Evolutionary conservation across 495 filamentous ascomycete species (phyloP), one percentile per base, ranked within the genome.

Genomic region (Hypoxylon fragiforme): DNA sequence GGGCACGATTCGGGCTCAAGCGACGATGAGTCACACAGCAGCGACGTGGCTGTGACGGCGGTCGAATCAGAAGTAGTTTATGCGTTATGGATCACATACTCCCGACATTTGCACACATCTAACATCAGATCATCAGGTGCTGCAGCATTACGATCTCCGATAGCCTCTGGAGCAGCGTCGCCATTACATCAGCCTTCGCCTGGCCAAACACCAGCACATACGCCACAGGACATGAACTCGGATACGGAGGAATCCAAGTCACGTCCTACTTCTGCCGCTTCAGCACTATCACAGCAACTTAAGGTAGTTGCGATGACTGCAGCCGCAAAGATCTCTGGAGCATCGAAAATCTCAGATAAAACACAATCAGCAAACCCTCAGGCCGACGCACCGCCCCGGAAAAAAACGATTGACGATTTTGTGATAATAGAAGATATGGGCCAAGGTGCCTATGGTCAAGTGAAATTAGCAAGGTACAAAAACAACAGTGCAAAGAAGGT

Each of bases 371-470:
- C 66, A 26, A 57, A 55, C 3, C 30, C 57, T 7, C 40, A 60
- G 34, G 34, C 39, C 7, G 59, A 57, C 11, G 58, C 66, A 18
- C 63, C 72, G n/a, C 16, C 65, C 7, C 60, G 58, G 44, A 95
- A 92, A 67, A 91, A 92, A 68, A 84, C 82, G 0, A 97, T 99
- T 44, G 74, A 85, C 37, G 91, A 97, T 70, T 99, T 96, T 70
- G 79, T 84, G 22, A 91, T 97, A 55, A 79, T 99, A 3, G 94
- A 99, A 70, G 94, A 99, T 46, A 97, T 99, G 92, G 94, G 94
- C 4, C 91, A 97, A 71, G 94, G 94, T 37, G 95, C 94, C 1
- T 99, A 97, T 64, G 94, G 94, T 3, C 91, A 97, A 70, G 94
- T 99, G 42, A 99, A 99, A 69, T 76, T 97, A 30, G 92, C 88